Percentiles rank a stretch among this genome's conserved stretches.
phyloP scores from a whole-genome alignment of 73 alveolate species.

The Tetrahymena borealis region DNA sequence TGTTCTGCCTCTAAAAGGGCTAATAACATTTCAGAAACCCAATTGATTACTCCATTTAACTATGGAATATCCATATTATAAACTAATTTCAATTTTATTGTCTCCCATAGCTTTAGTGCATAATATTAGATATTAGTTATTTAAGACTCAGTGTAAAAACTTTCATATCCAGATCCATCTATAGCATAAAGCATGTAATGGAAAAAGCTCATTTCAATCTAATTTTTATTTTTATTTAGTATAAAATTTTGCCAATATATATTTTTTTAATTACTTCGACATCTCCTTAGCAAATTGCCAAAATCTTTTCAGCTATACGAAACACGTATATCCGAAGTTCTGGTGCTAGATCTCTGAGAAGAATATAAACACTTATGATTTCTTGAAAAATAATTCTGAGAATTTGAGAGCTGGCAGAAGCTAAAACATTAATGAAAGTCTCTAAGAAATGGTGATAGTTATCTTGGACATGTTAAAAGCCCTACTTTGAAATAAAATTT shows the following conservation, averaged over 20 bases:
- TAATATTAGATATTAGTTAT: background rate
- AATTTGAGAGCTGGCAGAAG: background rate
- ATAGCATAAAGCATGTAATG: background rate
- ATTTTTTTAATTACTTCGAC: background rate
- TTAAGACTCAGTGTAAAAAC: background rate
- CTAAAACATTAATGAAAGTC: background rate
- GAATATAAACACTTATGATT: background rate
- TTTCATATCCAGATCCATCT: background rate
- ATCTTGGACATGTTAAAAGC: background rate
- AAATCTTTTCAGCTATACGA: background rate
- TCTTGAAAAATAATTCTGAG: background rate
- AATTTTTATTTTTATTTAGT: background rate
- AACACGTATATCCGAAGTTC: background rate
- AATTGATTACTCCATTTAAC: background rate
- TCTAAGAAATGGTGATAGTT: background rate
- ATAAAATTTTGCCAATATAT: too few relatives aligned
- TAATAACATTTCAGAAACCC: background rate
- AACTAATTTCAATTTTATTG: background rate
- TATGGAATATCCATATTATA: background rate
- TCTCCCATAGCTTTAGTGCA: background rate
- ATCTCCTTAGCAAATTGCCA: background rate
- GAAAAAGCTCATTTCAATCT: background rate
- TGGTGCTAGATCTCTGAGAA: background rate
- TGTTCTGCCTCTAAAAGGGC: background rate
- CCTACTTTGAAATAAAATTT: background rate